Evolutionary conservation across 106 monocot genomes (phyloP).

Genomic region (Dendrobium chrysotoxum): DNA sequence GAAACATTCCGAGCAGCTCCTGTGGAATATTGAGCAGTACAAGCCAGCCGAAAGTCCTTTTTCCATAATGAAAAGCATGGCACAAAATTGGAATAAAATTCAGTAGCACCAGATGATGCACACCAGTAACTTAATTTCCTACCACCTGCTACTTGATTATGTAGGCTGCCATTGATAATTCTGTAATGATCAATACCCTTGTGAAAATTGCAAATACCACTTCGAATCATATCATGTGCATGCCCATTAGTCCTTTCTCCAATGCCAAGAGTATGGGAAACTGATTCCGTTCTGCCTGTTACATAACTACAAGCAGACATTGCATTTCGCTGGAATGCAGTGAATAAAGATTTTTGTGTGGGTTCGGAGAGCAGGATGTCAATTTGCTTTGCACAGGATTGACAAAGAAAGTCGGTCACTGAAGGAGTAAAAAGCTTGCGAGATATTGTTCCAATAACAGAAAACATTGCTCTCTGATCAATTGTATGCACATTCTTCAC

Average conservation of each 20-base stretch:
- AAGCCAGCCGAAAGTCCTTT: slow-evolving; percentile 20
- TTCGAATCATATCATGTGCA: neutral
- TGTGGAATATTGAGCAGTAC: slow-evolving; percentile 19
- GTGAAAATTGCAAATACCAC: slow-evolving; percentile 15
- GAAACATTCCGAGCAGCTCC: slow-evolving; percentile 50
- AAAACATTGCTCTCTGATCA: neutral
- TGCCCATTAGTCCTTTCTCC: neutral
- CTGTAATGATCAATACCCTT: slow-evolving; percentile 23
- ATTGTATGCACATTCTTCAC: neutral
- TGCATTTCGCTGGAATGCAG: slow-evolving; percentile 16
- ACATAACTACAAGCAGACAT: slow-evolving; percentile 42
- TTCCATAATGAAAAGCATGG: slow-evolving; percentile 15
- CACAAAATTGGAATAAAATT: slow-evolving; percentile 21
- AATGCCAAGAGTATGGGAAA: neutral
- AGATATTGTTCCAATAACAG: slow-evolving; percentile 4
- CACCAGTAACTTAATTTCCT: slow-evolving; percentile 27
- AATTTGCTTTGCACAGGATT: neutral
- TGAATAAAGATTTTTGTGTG: neutral
- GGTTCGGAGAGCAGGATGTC: neutral
- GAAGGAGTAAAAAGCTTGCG: neutral
- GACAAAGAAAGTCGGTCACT: neutral
- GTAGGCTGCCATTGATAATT: slow-evolving; percentile 27
- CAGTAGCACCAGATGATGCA: slow-evolving; percentile 27
- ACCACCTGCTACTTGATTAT: slow-evolving; percentile 13
- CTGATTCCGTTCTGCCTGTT: slow-evolving; percentile 13